Evolutionary conservation across 352 stramenopile species (phyloP), one percentile per base, ranked within the genome.

Genomic region (Salisapilia sapeloensis): DNA sequence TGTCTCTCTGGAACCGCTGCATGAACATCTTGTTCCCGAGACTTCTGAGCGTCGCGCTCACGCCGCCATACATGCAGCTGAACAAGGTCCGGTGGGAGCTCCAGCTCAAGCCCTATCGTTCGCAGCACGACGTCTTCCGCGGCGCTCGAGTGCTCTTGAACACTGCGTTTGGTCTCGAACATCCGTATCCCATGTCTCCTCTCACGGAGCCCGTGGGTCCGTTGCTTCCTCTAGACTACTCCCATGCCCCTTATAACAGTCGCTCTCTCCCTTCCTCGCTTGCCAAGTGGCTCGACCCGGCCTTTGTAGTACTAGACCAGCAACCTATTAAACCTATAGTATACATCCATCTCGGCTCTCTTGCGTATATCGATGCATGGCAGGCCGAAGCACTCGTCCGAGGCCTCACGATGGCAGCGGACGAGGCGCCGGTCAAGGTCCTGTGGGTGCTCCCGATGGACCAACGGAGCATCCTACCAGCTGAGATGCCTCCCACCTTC

Each of bases 1-100:
- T 90, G 77, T 83, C 69, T 38, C 59, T 92, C 20, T 84, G 74
- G 72, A 74, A 90, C 35, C 71, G 77, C 13, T 92, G 74, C 42
- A 80, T 92, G 53, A 92, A 92, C 46, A 65, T 87, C 35, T 29
- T 92, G n/a, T 92, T 89, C 37, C 77, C 77, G n/a, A 48, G 71
- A 4, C 46, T 90, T 24, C 42, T 92, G 17, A 85, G 71, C 0
- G 69, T 89, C 16, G 77, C 75, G 14, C 55, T 92, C 41, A 92
- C 77, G n/a, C 74, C 77, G 25, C 70, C 76, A 20, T 92, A 90
- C 52, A 83, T 87, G 63, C 64, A 86, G 44, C 42, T 89, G 31
- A 92, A 92, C 58, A 80, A 90, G 50, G 56, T 85, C 42, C 59
- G 71, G 3, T 84, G 67, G 41, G 70, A 87, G 38, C 50, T 89